A percentile compares a stretch with the other conserved stretches of the same genome.
phyloP scores from a whole-genome alignment of 176 grass and related monocot genomes.

The Rhipidocladum racemiflorum region DNA sequence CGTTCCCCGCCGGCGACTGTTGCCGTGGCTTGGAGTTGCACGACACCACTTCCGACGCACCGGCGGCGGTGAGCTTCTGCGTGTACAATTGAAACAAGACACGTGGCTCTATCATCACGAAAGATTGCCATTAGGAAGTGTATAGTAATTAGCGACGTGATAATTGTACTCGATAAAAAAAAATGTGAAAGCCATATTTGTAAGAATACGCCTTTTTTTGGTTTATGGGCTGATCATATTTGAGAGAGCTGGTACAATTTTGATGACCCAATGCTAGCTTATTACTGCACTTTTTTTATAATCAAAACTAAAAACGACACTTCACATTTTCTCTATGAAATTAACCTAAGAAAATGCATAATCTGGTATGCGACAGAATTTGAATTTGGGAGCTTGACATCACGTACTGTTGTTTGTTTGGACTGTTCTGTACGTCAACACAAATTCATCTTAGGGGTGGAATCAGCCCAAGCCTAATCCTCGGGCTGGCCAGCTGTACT shows the following conservation, averaged over 20 bases:
- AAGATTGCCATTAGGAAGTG: background rate
- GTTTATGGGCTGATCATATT: background rate
- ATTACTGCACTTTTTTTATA: too few species aligned
- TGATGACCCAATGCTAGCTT: background rate
- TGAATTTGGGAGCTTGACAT: too few species aligned
- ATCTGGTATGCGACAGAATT: too few species aligned
- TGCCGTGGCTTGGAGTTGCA: conserved; percentile 9
- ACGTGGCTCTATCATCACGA: background rate
- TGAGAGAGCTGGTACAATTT: background rate
- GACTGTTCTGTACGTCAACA: too few species aligned
- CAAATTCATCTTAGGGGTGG: too few species aligned
- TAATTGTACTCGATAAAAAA: background rate
- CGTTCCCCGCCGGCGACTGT: background rate
- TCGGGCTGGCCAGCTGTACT: too few species aligned
- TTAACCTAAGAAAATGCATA: too few species aligned
- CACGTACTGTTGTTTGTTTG: too few species aligned
- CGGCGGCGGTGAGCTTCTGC: background rate
- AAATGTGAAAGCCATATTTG: background rate
- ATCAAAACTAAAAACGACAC: too few species aligned
- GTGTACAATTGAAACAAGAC: background rate
- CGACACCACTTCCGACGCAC: background rate
- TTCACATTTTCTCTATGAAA: too few species aligned
- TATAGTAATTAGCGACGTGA: background rate
- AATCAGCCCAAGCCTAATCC: too few species aligned
- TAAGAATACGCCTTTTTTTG: background rate